Percentiles rank a stretch among this genome's conserved stretches.
These are phyloP conservation scores for Aspergillus biplanus DNA, from an alignment of 495 filamentous ascomycete genomes.

Conservation along the genomic window DNA sequence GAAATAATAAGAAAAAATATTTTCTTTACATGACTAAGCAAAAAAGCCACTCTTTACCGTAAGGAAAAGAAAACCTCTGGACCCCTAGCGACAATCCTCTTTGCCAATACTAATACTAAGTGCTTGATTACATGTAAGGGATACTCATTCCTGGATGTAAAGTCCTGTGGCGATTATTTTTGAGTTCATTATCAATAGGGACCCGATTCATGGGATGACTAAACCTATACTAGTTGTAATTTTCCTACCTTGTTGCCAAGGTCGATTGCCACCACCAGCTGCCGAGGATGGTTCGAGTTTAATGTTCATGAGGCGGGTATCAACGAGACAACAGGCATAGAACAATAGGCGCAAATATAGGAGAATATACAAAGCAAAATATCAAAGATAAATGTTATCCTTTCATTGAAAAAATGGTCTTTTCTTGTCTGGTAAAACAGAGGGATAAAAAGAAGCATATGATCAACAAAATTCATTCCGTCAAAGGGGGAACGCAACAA, in stretches of 20 bases:
- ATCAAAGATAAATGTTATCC: conserved; percentile 16
- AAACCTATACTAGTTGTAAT: not conserved
- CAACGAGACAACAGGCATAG: too few relatives aligned
- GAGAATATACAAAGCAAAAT: not conserved
- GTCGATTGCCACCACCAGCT: too few relatives aligned
- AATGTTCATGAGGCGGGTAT: too few relatives aligned
- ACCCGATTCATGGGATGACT: not conserved
- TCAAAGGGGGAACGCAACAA: conserved; percentile 19
- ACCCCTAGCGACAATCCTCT: too few relatives aligned
- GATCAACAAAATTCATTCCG: conserved; percentile 40
- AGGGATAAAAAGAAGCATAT: conserved; percentile 32
- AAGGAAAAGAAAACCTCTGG: too few relatives aligned
- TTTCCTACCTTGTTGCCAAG: too few relatives aligned
- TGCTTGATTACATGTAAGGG: not conserved
- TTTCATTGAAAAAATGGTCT: conserved; percentile 26
- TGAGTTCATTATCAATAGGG: not conserved
- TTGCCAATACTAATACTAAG: too few relatives aligned
- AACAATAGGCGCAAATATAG: not conserved
- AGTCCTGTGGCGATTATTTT: not conserved
- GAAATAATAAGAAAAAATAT: too few relatives aligned
- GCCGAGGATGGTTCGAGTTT: too few relatives aligned
- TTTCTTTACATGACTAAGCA: too few relatives aligned
- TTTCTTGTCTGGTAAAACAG: conserved; percentile 40
- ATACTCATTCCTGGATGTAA: not conserved
- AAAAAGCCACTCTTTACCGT: too few relatives aligned